phyloP scores from a whole-genome alignment of 2,329 filamentous ascomycete species.

The Aspergillus melleus region DNA sequence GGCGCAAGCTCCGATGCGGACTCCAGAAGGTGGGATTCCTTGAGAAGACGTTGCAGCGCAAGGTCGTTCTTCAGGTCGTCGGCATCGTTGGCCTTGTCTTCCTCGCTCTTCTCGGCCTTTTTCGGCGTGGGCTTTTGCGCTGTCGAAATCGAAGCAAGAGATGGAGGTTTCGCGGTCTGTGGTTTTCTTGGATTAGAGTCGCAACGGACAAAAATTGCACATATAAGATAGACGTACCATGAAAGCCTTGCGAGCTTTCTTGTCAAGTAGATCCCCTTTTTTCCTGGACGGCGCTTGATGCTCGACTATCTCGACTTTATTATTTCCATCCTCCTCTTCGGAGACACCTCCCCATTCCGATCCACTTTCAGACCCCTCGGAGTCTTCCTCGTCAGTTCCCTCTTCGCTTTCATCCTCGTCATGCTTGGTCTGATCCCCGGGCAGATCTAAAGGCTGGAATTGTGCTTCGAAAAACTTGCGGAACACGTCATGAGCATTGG shows the following conservation, averaged over 20 bases:
- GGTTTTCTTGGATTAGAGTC: conserved; percentile 9
- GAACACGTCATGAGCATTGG: conserved; percentile 72
- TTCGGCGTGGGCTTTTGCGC: conserved; percentile 19
- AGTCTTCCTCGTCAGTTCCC: conserved; percentile 22
- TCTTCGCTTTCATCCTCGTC: conserved; percentile 20
- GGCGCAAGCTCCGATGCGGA: conserved; percentile 56
- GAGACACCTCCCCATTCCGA: conserved; percentile 67
- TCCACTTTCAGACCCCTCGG: conserved; percentile 29
- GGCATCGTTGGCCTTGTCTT: conserved; percentile 61
- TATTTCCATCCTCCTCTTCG: conserved; percentile 45
- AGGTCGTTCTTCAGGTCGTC: conserved; percentile 85
- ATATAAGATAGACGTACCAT: conserved; percentile 57
- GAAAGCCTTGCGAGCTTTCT: conserved; percentile 74
- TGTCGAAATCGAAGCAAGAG: conserved; percentile 28
- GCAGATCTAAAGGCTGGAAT: conserved; percentile 69
- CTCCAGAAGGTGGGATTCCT: conserved; percentile 85
- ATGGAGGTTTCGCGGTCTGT: conserved; percentile 50
- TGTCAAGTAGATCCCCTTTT: conserved; percentile 54
- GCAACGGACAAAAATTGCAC: neutral
- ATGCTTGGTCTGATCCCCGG: conserved; percentile 11
- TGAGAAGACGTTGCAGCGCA: conserved; percentile 83
- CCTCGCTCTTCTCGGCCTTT: conserved; percentile 41
- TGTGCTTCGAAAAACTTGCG: conserved; percentile 82
- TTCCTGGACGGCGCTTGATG: conserved; percentile 52
- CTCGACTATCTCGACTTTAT: conserved; percentile 62